Evolutionary conservation across 1,284 basidiomycete genomes (phyloP).

Genomic region (Moniliophthora roreri): DNA sequence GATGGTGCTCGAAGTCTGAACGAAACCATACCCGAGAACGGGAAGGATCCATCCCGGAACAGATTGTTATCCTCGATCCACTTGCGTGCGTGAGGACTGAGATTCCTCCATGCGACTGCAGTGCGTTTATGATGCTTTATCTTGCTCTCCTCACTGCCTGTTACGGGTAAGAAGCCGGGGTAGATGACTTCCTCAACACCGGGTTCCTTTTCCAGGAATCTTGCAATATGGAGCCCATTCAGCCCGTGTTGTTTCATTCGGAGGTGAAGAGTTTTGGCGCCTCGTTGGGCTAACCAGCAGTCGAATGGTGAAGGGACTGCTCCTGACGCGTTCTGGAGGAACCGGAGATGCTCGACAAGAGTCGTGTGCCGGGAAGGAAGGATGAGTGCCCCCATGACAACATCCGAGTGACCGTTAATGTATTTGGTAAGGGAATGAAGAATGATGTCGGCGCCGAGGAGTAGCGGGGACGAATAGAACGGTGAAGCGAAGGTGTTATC

Average conservation of each 20-base stretch:
- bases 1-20: constrained; percentile 62
- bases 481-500: constrained; percentile 94
- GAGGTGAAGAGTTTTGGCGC: constrained; percentile 87
- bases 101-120: constrained; percentile 60
- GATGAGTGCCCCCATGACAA: constrained; percentile 84
- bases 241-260: constrained; percentile 86
- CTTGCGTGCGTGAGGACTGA: constrained; percentile 68
- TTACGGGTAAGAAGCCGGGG: constrained; percentile 74
- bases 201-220: constrained; percentile 55
- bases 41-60: constrained; percentile 43
- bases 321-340: constrained; percentile 92
- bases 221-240: constrained; percentile 81
- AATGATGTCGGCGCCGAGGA: constrained; percentile 84
- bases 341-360: constrained; percentile 63
- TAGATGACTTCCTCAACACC: constrained; percentile 82
- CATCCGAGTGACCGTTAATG: constrained; percentile 91
- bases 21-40: constrained; percentile 85
- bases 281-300: constrained; percentile 89
- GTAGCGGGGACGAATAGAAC: constrained; percentile 87
- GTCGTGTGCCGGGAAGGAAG: constrained; percentile 56
- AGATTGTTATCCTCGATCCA: constrained; percentile 49
- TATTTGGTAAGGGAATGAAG: constrained; percentile 88
- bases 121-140: constrained; percentile 3
- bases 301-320: constrained; percentile 89
- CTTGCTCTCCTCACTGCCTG: constrained; percentile 33